Evolutionary conservation across 2,329 filamentous ascomycete genomes (phyloP).

Genomic region (Mariannaea sp.): DNA sequence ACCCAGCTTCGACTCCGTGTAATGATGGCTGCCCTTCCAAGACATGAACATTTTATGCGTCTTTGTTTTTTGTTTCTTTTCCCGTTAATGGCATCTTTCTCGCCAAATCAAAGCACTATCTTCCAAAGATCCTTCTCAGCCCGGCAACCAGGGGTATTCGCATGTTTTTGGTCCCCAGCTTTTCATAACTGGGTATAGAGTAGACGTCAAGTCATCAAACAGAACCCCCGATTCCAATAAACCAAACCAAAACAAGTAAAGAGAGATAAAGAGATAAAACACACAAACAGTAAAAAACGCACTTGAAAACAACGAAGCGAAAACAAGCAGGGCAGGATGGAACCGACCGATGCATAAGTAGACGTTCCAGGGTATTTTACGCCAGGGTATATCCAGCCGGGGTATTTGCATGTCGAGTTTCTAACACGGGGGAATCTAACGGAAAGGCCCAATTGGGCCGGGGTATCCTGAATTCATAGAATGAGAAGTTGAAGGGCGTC

Average conservation of each 20-base stretch:
- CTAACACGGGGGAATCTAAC: constrained; percentile 66
- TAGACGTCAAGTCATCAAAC: constrained; percentile 44
- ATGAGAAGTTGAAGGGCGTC: constrained; percentile 91
- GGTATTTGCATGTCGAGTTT: constrained; percentile 60
- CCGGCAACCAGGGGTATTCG: constrained; percentile 43
- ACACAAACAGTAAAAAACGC: constrained; percentile 29
- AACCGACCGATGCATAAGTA: constrained; percentile 55
- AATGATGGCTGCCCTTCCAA: constrained; percentile 21
- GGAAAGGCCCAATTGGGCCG: constrained; percentile 87
- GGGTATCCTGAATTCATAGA: constrained; percentile 96
- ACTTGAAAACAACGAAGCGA: constrained; percentile 36
- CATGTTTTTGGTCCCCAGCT: constrained; percentile 39
- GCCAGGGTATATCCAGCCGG: constrained; percentile 70
- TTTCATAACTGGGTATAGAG: constrained; percentile 45
- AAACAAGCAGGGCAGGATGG: constrained; percentile 43
- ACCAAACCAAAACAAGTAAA: constrained; percentile 31
- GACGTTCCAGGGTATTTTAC: constrained; percentile 59
- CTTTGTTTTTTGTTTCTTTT: constrained; percentile 31
- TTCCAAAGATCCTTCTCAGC: constrained; percentile 33
- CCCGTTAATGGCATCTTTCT: constrained; percentile 36
- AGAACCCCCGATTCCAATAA: constrained; percentile 36
- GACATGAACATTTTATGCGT: constrained; percentile 29
- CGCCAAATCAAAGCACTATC: constrained; percentile 32
- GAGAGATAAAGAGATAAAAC: too few relatives aligned
- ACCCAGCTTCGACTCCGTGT: constrained; percentile 31